Base-by-base conservation (phyloP, 257 asterid genomes). In the Solanum etuberosum region DNA sequence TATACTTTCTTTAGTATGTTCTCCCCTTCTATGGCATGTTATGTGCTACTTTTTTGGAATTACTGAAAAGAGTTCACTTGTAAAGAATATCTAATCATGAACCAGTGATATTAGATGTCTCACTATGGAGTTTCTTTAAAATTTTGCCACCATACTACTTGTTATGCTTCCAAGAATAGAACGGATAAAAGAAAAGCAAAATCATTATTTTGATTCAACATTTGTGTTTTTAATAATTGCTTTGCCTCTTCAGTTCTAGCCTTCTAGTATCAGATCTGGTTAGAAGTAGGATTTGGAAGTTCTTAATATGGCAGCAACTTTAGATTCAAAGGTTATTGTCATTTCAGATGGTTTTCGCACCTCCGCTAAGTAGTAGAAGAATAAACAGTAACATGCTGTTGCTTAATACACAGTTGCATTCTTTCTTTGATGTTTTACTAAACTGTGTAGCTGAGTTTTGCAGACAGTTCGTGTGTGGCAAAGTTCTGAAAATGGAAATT, bases 381-480 rank as follows among this genome's bases (percentile, higher is more conserved):
- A 29, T 81, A 10, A 81, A 16, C 70, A 31, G 38, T 48, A 81
- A 46, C 4, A 25, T 51, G 43, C n/a, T 48, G 43, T 51, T 81
- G 9, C 43, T 48, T 81, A 48, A 81, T 48, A 16, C 85, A 31
- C 70, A 81, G 70, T 81, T 81, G 65, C 73, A 57, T 40, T 29
- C 43, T 59, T 82, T 80, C 27, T 80, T 71, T 61, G 14, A 76
- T 87, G 32, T 89, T 27, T 72, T 83, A 61, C 86, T 86, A 32
- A 48, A 78, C 40, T 80, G 65, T 9, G 65, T 81, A 10, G 21
- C 40, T 81, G 85, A 3, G 29, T 51, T 86, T 83, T 93, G 90
- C 97, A 97, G 99, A 96, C 99, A 35, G 99, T 97, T 85, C 99
- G 99, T 38, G 89, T 97, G 84, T 97, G 99, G 99, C 93, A 85